These are phyloP conservation scores for Diatrype stigma DNA, from an alignment of 2,329 filamentous ascomycete species.

Conservation along the genomic window DNA sequence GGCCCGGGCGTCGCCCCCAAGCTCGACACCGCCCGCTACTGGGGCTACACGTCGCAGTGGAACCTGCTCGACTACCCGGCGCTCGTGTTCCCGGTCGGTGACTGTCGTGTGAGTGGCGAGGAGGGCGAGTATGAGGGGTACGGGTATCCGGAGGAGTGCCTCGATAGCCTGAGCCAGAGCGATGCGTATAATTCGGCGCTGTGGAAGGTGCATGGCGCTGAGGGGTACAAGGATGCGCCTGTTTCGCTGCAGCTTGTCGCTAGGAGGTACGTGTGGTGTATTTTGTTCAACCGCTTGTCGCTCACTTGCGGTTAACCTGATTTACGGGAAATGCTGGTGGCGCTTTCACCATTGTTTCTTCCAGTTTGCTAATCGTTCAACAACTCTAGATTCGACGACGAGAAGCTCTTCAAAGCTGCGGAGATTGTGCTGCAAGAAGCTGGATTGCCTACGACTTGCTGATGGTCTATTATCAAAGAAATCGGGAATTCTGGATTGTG, in stretches of 20 bases:
- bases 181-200: slow-evolving; percentile 23
- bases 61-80: slow-evolving; percentile 66
- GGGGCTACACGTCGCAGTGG: slow-evolving; percentile 65
- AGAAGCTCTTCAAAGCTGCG: slow-evolving; percentile 31
- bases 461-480: slow-evolving; percentile 4
- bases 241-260: slow-evolving; percentile 37
- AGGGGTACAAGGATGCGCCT: slow-evolving; percentile 35
- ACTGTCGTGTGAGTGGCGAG: slow-evolving; percentile 4
- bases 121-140: slow-evolving; percentile 3
- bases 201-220: slow-evolving; percentile 30
- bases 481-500: no score
- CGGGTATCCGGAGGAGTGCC: slow-evolving; percentile 17
- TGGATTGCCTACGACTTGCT: slow-evolving; percentile 22
- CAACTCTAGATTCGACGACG: slow-evolving; percentile 29
- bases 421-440: slow-evolving; percentile 29
- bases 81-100: slow-evolving; percentile 52
- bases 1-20: slow-evolving; percentile 43
- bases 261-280: slow-evolving; percentile 15
- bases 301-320: background rate
- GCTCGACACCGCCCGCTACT: slow-evolving; percentile 47
- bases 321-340: background rate
- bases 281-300: background rate
- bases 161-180: slow-evolving; percentile 9
- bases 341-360: no score
- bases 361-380: background rate